Conservation (phyloP, 2,329 filamentous ascomycete species). For the Phialophora tarda region DNA sequence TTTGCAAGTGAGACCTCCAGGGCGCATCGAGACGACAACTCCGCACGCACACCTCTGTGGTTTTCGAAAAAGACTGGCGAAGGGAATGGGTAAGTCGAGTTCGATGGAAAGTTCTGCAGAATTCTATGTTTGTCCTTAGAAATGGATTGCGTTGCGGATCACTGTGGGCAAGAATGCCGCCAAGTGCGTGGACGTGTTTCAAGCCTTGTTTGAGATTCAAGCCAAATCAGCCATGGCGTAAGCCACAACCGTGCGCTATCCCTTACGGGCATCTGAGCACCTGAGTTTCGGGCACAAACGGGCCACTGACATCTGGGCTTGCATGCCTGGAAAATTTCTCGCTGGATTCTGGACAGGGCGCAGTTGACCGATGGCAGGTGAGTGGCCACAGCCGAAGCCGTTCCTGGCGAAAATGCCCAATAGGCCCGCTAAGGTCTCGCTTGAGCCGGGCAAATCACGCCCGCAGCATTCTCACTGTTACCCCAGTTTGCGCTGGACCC, state of each 20-base stretch:
- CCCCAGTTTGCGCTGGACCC: neutral
- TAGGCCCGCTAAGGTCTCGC: neutral
- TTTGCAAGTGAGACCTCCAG: neutral
- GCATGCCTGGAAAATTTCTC: constrained; percentile 5
- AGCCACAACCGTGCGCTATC: constrained; percentile 20
- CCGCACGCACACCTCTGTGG: neutral
- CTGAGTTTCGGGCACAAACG: neutral
- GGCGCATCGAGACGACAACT: neutral
- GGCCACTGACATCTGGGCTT: constrained; percentile 3
- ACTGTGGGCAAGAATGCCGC: constrained; percentile 6
- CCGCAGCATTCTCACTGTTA: neutral
- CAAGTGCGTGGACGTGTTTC: constrained; percentile 28
- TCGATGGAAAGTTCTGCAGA: neutral
- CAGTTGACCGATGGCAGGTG: neutral
- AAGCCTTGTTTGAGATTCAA: constrained; percentile 28
- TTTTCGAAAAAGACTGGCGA: neutral
- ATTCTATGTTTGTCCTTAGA: neutral
- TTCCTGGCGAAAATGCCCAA: constrained; percentile 3
- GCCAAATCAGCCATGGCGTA: constrained; percentile 23
- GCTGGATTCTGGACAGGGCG: neutral
- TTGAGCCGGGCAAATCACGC: constrained; percentile 1
- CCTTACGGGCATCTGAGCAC: neutral
- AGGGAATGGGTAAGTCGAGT: neutral
- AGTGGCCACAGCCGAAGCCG: neutral
- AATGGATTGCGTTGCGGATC: neutral